Evolutionary conservation across 2,329 filamentous ascomycete species (phyloP).

Genomic region (Aplosporella prunicola): DNA sequence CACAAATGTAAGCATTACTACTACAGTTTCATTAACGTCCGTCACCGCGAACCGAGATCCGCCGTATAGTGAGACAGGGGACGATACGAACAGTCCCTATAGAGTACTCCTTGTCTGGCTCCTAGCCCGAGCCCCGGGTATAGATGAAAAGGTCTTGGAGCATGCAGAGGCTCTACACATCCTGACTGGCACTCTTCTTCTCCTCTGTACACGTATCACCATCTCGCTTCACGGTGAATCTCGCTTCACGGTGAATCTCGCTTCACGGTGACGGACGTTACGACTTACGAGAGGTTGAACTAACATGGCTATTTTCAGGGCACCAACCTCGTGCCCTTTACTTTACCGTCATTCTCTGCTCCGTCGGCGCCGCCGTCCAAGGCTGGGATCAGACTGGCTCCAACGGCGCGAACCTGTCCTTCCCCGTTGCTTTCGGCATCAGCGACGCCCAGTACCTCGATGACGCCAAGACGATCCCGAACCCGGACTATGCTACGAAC

Average conservation of each 20-base stretch:
- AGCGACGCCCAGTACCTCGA: constrained; percentile 22
- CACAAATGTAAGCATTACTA: constrained; percentile 59
- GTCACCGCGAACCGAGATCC: no score
- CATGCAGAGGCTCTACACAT: no score
- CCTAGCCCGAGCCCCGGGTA: no score
- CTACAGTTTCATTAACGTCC: no score
- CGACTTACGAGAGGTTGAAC: background rate
- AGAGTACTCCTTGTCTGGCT: no score
- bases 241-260: no score
- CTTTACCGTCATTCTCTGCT: constrained; percentile 58
- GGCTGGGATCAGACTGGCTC: constrained; percentile 56
- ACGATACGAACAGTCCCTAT: no score
- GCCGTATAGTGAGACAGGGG: no score
- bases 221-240: no score
- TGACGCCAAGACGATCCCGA: constrained; percentile 10
- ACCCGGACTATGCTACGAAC: constrained; percentile 19
- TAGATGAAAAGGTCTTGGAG: no score
- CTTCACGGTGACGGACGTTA: background rate
- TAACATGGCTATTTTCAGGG: background rate
- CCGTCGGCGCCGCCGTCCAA: constrained; percentile 57
- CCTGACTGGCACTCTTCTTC: no score
- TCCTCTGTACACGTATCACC: no score
- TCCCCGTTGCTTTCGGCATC: constrained; percentile 47
- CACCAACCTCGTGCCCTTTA: constrained; percentile 46
- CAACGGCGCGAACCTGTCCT: constrained; percentile 49